Evolutionary conservation across 371 early-diverging fungal genomes (phyloP), one percentile per base, ranked within the genome.

Genomic region (Rhizopus sp.): DNA sequence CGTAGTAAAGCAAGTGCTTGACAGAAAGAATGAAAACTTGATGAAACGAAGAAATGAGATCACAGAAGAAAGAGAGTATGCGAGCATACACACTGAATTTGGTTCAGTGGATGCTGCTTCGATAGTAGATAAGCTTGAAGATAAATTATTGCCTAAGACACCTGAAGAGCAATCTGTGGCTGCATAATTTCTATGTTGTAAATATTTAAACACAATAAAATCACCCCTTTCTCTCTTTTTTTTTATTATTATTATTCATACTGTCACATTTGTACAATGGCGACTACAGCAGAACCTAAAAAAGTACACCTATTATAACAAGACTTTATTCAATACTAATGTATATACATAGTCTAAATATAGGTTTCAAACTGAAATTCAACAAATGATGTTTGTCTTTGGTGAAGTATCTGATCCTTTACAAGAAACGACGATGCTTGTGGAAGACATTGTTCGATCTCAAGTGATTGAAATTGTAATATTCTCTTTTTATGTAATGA

Each of bases 381-480:
- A 89, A 66, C 93, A 96, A 84, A 97, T 97, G 98, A 97, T 98
- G 97, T 98, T 91, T 80, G 96, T 96, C 34, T 94, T 93, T 82
- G 98, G 97, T 32, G 97, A 98, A 64, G 91, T 95, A 32, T 72
- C 87, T 4, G 95, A 95, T 72, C 93, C 97, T 30, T 76, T 91
- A 41, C 85, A 84, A 5, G 97, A 94, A 54, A 93, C 94, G 0
- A 90, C 92, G 7, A 75, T 84, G 68, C 79, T 95, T 5, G 90
- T 94, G 4, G 97, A 97, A 70, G 95, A 97, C 58, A 95, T 97
- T 68, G 93, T 94, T 31, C 86, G 93, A n/a, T 85, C 92, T 2
- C 98, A 98, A 75, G 90, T 97, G 46, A 92, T 93, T 50, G 96
- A 96, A 70, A 86, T 96, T 63, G 93, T 94, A 82, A 69, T 78